These are phyloP conservation scores for Candida freyschussii DNA, from an alignment of 1,139 yeast genomes.

Conservation along the genomic window DNA sequence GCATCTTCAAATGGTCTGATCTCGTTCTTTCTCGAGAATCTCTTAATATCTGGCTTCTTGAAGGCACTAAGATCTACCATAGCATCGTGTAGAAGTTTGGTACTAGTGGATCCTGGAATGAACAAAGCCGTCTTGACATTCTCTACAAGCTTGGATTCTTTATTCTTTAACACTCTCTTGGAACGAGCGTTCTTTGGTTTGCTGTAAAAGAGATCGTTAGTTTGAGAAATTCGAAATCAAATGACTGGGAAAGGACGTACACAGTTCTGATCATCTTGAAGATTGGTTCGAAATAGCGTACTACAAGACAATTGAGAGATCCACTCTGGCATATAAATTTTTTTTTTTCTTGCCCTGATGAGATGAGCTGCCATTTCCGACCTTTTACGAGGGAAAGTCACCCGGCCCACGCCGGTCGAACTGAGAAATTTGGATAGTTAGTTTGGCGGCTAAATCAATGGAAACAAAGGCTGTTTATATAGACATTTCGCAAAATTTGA, in stretches of 20 bases:
- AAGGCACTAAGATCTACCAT: constrained; percentile 86
- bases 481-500: no score
- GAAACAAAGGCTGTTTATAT: no score
- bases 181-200: constrained; percentile 95
- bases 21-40: constrained; percentile 84
- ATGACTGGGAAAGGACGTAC: constrained; percentile 15
- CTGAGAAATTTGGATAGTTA: constrained; percentile 2
- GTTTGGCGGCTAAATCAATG: no score
- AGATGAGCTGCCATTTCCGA: constrained; percentile 9
- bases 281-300: not conserved
- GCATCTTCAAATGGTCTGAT: constrained; percentile 92
- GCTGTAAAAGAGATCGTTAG: constrained; percentile 19
- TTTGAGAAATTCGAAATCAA: not conserved
- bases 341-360: constrained; percentile 7
- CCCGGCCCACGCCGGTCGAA: no score
- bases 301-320: not conserved
- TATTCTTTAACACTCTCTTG: constrained; percentile 87
- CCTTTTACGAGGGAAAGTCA: constrained; percentile 7
- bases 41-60: constrained; percentile 87
- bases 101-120: constrained; percentile 83
- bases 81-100: constrained; percentile 77
- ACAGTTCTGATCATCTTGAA: constrained; percentile 57
- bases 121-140: constrained; percentile 87
- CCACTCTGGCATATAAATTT: constrained; percentile 8
- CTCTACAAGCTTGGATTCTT: constrained; percentile 84